Base-by-base conservation (phyloP, 2,329 filamentous ascomycete species). In the Arthrobotrys entomopaga region DNA sequence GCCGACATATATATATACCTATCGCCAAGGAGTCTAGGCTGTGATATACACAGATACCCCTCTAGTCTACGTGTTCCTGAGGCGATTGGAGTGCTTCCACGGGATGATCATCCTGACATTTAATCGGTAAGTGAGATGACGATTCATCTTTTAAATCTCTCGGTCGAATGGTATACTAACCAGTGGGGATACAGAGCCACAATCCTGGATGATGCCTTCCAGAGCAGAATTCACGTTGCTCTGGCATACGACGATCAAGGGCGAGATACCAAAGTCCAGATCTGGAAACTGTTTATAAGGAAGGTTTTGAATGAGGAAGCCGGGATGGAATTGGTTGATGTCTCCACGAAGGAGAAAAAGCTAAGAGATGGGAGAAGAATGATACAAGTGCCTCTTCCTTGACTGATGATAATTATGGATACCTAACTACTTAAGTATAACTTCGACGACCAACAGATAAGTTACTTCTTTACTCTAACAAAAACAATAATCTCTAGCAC, bases 191-290 rank as follows among this genome's bases (percentile, higher is more conserved):
- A 34, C 42, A 50, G 92, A 16, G 77, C 77, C n/a, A 83, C 89
- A 83, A 93, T 91, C 0, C 96, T 97, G 79, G 93, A 97, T 78
- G 91, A 95, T 75, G 93, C 93, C 0, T 96, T 96, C 84, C 91
- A 95, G 80, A 91, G 89, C 8, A 88, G 93, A 22, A 96, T 75
- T 73, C 92, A 96, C 80, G 89, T 96, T 78, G 91, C 92, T 0
- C 84, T 97, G 7, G 86, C 90, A 26, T 97, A 96, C 81, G 90
- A 91, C 43, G 88, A 90, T 56, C 85, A 96, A 7, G 88, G 88
- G 43, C 81, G 83, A 3, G 89, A 90, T 78, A 92, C 92, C 10
- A 90, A 91, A 82, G 89, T 88, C 78, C 86, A 87, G 73, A 91
- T 97, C 52, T 96, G 94, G 88, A 89, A 89, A 81, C 89, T 93